Evolutionary conservation across 2,329 filamentous ascomycete species (phyloP), one percentile per base, ranked within the genome.

Genomic region (Venturia nashicola): DNA sequence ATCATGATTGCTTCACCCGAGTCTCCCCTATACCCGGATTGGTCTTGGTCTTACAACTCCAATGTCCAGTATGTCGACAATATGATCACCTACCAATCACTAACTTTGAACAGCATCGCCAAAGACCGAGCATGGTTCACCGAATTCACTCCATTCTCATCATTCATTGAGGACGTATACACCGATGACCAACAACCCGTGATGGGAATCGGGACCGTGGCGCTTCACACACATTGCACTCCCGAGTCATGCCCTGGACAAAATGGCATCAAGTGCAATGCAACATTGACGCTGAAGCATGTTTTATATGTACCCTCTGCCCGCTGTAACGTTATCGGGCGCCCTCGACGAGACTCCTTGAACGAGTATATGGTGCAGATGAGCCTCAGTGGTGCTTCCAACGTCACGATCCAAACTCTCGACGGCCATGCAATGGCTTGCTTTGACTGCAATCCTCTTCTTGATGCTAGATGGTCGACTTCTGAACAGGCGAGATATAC

Each of bases 51-150:
- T 3, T 18, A 36, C 14, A 20, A n/a, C 27, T 55, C 48, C 20
- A 54, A 12, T 32, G 20, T 54, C 9, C 20, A 32, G 48, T 32
- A 54, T 34, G 20, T 32, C 1, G 11, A n/a, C 48, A 27, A n/a
- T 16, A n/a, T 55, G 12, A 27, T 27, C 32, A n/a, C 18, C 51
- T n/a, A 18, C 23, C 20, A 32, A 16, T 54, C 11, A 32, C 51
- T 55, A n/a, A 55, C 27, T 34, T n/a, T 16, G n/a, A 16, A 12
- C 12, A 55, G 51, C 20, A 27, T 36, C 51, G 23, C 48, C 34
- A 69, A 68, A 8, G 65, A 70, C 42, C 55, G 68, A 12, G 67
- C 40, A 43, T 70, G 68, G 67, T 68, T 70, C 64, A 69, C 66
- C 16, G 65, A 61, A 8, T 70, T 68, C 63, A 68, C 65, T 7